phyloP scores from a whole-genome alignment of 129 eudicot species.

The Mikania micrantha region DNA sequence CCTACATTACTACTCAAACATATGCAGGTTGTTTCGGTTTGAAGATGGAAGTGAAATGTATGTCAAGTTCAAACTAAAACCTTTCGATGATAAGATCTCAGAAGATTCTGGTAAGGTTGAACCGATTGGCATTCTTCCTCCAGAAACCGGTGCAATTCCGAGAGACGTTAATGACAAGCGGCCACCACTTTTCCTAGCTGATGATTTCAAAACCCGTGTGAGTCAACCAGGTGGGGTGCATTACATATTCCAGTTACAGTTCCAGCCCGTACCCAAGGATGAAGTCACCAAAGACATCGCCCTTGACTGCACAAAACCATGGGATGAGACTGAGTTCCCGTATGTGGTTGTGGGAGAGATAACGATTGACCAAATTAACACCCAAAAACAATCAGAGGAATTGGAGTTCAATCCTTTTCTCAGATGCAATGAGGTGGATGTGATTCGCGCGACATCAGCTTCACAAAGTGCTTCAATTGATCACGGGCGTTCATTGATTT shows the following conservation, averaged over 20 bases:
- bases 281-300: slow-evolving; percentile 44
- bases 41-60: slow-evolving; percentile 75
- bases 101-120: slow-evolving; percentile 71
- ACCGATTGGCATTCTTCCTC: slow-evolving; percentile 71
- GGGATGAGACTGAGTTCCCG: slow-evolving; percentile 62
- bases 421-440: slow-evolving; percentile 60
- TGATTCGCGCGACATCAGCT: slow-evolving; percentile 62
- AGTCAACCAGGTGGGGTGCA: slow-evolving; percentile 59
- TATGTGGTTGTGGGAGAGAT: slow-evolving; percentile 64
- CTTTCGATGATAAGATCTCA: slow-evolving; percentile 42
- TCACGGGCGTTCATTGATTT: slow-evolving; percentile 78
- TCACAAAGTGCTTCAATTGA: slow-evolving; percentile 83
- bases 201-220: slow-evolving; percentile 62
- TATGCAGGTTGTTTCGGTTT: slow-evolving; percentile 66
- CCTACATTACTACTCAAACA: slow-evolving; percentile 74
- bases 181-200: slow-evolving; percentile 69
- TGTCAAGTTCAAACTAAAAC: slow-evolving; percentile 66
- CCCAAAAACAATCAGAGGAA: slow-evolving; percentile 48
- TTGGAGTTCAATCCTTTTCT: slow-evolving; percentile 70
- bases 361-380: slow-evolving; percentile 45
- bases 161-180: slow-evolving; percentile 56
- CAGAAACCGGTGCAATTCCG: slow-evolving; percentile 86
- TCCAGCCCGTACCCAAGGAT: slow-evolving; percentile 51
- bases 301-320: slow-evolving; percentile 80
- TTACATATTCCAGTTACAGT: slow-evolving; percentile 61